Base-by-base conservation (phyloP, 352 stramenopile species). In the Phytopythium litorale region DNA sequence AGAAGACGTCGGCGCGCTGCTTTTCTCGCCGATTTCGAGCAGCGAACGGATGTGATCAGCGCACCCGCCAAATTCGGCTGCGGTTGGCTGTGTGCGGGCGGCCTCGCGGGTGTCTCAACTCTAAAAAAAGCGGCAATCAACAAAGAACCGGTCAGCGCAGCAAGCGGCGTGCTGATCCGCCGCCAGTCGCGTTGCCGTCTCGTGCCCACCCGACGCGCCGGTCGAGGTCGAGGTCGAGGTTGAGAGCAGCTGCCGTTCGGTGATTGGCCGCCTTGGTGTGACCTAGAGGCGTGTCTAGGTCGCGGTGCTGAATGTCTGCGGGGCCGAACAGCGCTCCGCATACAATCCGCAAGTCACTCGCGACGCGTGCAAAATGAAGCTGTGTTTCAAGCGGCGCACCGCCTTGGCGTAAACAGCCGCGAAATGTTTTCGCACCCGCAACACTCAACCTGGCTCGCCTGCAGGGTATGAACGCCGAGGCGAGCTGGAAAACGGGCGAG, bases 371-470 rank as follows among this genome's bases (percentile, higher is more conserved):
- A 8, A 28, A 28, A 28, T 28, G 25, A 28, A 28, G 25, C 25
- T 46, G 38, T 56, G 37, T 42, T 56, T 56, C 49, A 30, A 21
- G 49, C 30, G 21, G 43, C 19, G 43, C 43, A 8, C 7, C 19
- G 7, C 21, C 5, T 16, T 73, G 69, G 66, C 63, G 63, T 65
- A 76, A 73, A 69, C 66, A 23, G 45, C 5, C 16, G 32, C 40
- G 18, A 0, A 40, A 62, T 73, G 69, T 63, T 76, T 76, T 76
- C 69, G 69, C 66, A 69, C 58, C 61, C 49, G 16, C 25, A 66
- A 64, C 58, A 64, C 54, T 42, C 7, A 15, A 40, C 32, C 30
- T 37, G 18, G 35, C 7, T 28, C 15, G 11, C 37, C 54, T 28
- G 25, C 25, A 28, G 25, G 25, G 25, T 28, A 28, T 28, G 25